Conservation (phyloP, 164 flowering plant species). For the Tinospora cordifolia region DNA sequence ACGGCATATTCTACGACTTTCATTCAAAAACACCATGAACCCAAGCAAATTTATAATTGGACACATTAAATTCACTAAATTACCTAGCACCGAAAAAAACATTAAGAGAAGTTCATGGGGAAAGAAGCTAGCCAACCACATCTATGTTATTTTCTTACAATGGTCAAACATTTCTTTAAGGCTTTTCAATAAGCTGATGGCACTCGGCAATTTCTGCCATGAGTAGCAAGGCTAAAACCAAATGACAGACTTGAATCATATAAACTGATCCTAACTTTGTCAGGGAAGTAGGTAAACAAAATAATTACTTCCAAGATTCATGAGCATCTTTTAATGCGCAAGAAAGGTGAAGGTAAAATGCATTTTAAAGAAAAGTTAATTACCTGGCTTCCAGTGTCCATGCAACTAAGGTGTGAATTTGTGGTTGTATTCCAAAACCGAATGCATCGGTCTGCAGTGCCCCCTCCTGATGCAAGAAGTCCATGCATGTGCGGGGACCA, state of each 20-base stretch:
- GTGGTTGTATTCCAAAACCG: conserved; percentile 97
- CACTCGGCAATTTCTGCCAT: not conserved
- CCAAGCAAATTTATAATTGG: too few species aligned
- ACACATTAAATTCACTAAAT: too few species aligned
- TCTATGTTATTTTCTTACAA: not conserved
- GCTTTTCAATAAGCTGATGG: not conserved
- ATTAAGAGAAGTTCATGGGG: not conserved
- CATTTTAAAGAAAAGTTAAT: not conserved
- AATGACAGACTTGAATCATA: not conserved
- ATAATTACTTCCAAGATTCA: not conserved
- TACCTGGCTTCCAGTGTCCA: conserved; percentile 99
- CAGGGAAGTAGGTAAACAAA: not conserved
- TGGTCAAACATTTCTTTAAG: not conserved
- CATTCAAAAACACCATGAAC: too few species aligned
- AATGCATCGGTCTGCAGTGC: conserved; percentile 92
- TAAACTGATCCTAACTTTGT: not conserved
- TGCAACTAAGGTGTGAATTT: conserved; percentile 72
- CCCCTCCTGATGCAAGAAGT: conserved; percentile 98
- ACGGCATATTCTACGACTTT: too few species aligned
- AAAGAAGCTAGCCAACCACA: not conserved
- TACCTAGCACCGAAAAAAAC: not conserved
- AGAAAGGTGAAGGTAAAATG: not conserved
- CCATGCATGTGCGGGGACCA: conserved; percentile 99
- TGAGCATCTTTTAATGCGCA: not conserved
- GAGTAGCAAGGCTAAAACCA: not conserved